Conservation (phyloP, 306 rosid genomes). For the Inga leiocalycina region DNA sequence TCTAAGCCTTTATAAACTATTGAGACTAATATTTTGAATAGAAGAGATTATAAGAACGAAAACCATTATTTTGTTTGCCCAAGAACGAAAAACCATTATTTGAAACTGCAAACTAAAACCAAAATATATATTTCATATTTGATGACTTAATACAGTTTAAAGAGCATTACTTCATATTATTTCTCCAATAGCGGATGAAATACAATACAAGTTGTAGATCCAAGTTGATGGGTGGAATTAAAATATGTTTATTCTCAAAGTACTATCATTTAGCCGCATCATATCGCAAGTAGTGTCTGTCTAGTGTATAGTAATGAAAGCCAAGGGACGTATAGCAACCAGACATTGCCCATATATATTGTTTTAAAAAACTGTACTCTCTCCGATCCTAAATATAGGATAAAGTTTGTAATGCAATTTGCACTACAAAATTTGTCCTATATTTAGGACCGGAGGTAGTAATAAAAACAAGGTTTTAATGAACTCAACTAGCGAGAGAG, state of each 20-base stretch:
- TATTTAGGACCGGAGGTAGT: too few relatives aligned
- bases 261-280: constrained; percentile 19
- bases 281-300: background rate
- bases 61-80: too few relatives aligned
- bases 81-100: too few relatives aligned
- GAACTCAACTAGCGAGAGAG: background rate
- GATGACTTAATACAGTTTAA: background rate
- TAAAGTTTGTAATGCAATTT: too few relatives aligned
- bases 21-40: too few relatives aligned
- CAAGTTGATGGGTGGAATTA: background rate
- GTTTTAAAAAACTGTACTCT: too few relatives aligned
- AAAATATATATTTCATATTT: too few relatives aligned
- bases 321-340: background rate
- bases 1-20: too few relatives aligned
- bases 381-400: too few relatives aligned
- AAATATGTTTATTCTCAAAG: background rate
- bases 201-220: background rate
- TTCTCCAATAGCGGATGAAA: background rate
- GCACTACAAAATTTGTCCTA: too few relatives aligned
- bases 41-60: too few relatives aligned
- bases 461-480: background rate
- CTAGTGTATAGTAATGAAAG: background rate
- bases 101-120: too few relatives aligned
- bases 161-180: background rate
- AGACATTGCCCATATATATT: background rate